phyloP scores from a whole-genome alignment of 148 eudicot species.

The Diospyros kaki region DNA sequence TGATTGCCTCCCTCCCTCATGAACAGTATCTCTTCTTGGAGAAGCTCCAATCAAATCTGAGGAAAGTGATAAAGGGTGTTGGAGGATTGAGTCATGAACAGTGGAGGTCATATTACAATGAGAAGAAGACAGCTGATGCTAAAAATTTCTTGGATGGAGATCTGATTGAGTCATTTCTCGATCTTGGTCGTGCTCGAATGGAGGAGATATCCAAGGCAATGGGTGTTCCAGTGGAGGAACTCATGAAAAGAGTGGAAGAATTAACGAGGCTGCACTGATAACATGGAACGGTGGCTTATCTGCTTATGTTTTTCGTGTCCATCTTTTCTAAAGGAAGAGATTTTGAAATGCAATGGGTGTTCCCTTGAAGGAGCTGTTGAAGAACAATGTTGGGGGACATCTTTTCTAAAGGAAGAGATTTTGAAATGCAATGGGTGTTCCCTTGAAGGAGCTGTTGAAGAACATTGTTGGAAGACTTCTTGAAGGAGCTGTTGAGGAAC shows the following conservation, averaged over 20 bases:
- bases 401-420: too few species aligned
- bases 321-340: too few species aligned
- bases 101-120: constrained; percentile 87
- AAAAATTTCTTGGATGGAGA: constrained; percentile 89
- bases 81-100: constrained; percentile 97
- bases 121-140: constrained; percentile 88
- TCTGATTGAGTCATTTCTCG: constrained; percentile 88
- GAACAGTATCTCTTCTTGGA: constrained; percentile 81
- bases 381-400: too few species aligned
- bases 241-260: constrained; percentile 92
- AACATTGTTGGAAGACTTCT: too few species aligned
- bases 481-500: too few species aligned
- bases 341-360: too few species aligned
- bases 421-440: too few species aligned
- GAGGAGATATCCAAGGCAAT: constrained; percentile 78
- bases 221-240: constrained; percentile 79
- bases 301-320: too few species aligned
- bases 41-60: constrained; percentile 72
- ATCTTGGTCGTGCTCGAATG: constrained; percentile 69
- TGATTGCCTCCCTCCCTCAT: constrained; percentile 81
- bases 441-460: too few species aligned
- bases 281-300: not conserved
- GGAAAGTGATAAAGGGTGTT: constrained; percentile 91
- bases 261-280: constrained; percentile 73
- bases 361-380: too few species aligned